Conservation (phyloP, 306 rosid genomes). For the Lotus japonicus region DNA sequence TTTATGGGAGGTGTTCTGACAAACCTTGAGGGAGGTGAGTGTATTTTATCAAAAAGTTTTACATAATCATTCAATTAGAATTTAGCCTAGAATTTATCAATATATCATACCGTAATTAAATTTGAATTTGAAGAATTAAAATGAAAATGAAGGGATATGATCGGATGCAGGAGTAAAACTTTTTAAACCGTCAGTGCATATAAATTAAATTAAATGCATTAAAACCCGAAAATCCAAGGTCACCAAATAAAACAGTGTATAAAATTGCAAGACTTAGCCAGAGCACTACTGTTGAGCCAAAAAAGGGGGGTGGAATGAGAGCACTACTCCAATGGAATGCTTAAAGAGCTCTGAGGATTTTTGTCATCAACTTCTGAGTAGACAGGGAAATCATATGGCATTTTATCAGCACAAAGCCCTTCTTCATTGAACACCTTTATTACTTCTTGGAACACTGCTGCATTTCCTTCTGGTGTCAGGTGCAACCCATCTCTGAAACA, state of each 20-base stretch:
- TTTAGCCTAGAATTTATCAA: too few relatives aligned
- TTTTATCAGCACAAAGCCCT: constrained; percentile 44
- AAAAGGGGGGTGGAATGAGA: too few relatives aligned
- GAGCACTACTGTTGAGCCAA: not conserved
- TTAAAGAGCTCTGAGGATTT: constrained; percentile 59
- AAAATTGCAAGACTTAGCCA: not conserved
- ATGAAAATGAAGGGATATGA: too few relatives aligned
- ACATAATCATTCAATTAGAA: too few relatives aligned
- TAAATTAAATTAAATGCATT: too few relatives aligned
- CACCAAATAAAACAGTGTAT: constrained; percentile 5
- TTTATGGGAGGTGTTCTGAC: too few relatives aligned
- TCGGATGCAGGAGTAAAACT: too few relatives aligned
- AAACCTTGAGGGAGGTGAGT: too few relatives aligned
- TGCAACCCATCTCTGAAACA: constrained; percentile 80
- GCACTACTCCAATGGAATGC: constrained; percentile 5
- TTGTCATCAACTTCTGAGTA: constrained; percentile 58
- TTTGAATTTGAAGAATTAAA: too few relatives aligned
- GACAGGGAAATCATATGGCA: constrained; percentile 88
- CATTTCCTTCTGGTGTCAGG: constrained; percentile 79
- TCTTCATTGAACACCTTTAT: constrained; percentile 31
- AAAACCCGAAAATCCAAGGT: not conserved
- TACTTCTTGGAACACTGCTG: constrained; percentile 40
- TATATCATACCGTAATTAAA: too few relatives aligned
- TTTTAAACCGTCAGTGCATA: too few relatives aligned
- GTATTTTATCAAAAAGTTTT: too few relatives aligned